Conservation (phyloP, 345 rosid genomes). For the Mercurialis annua region DNA sequence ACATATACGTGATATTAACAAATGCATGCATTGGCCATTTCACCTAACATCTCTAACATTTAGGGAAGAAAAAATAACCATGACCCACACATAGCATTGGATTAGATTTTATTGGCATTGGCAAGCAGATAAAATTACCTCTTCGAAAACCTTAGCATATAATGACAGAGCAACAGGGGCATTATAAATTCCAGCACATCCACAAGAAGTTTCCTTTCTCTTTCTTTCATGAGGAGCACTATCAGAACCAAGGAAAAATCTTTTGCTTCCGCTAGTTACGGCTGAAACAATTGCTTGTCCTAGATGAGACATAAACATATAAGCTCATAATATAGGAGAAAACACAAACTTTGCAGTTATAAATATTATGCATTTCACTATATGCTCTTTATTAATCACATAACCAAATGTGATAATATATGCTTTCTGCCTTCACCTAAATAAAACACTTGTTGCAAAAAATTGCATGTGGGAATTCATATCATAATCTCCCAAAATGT, state of each 20-base stretch:
- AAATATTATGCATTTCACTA: not conserved
- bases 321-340: conserved; percentile 9
- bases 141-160: conserved; percentile 74
- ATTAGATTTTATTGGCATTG: too few relatives aligned
- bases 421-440: not conserved
- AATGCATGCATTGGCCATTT: too few relatives aligned
- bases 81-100: too few relatives aligned
- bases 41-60: too few relatives aligned
- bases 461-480: not conserved
- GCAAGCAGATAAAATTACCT: conserved; percentile 50
- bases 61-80: too few relatives aligned
- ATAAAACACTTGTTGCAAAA: not conserved
- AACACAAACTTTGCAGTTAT: not conserved
- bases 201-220: conserved; percentile 77
- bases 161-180: conserved; percentile 70
- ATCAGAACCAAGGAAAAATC: conserved; percentile 92
- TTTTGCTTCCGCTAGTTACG: conserved; percentile 87
- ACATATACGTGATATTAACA: too few relatives aligned
- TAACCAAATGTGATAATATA: not conserved
- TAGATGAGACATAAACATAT: conserved; percentile 22
- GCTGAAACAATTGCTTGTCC: conserved; percentile 87
- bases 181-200: conserved; percentile 89
- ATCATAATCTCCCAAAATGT: too few relatives aligned
- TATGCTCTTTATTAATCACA: not conserved
- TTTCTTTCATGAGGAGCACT: conserved; percentile 92